Evolutionary conservation across 805 yeast genomes (phyloP), one percentile per base, ranked within the genome.

Genomic region (Monosporozyma servazzii): DNA sequence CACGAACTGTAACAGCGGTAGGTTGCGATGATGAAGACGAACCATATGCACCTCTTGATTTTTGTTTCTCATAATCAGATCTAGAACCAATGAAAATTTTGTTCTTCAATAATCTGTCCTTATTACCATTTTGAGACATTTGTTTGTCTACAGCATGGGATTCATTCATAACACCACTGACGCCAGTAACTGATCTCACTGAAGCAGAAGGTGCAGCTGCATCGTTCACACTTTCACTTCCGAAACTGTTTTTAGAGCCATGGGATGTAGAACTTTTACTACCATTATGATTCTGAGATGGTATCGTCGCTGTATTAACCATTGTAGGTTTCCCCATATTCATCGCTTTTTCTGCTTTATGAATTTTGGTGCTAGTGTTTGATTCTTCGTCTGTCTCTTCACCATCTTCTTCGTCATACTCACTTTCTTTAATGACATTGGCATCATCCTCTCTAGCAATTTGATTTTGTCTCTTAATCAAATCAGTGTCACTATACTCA

Each of bases 111-210:
- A 11, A 7, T 27, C n/a, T 29, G 20, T 31, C 31, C 8, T 18
- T 41, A 20, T 8, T 7, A 21, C 10, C 9, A 15, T 41, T 20
- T 13, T 41, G 29, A 43, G 42, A 20, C 3, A 18, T 9, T 15
- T 23, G 44, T 31, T 40, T 48, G 17, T 30, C 39, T 2, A 20
- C 40, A 17, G 3, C 7, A 10, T 29, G 18, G 3, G 25, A 6
- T 3, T 48, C 31, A 17, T 18, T 31, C 45, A 56, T 53, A 2
- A 57, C 51, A 18, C 61, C 61, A 48, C 59, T 57, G 1, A 49
- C 59, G 10, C 55, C 56, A 6, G 60, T 58, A 2, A 59, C 48
- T 10, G 64, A 57, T 47, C 51, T 54, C 7, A 59, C 58, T 6
- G 63, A 57, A 2, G 62, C 62, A 23, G 60, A 55, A 13, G 27